Percentiles rank a stretch among this genome's conserved stretches.
Evolutionary conservation across 2,329 filamentous ascomycete genomes (phyloP).

Genomic region (Pleurostoma richardsiae): DNA sequence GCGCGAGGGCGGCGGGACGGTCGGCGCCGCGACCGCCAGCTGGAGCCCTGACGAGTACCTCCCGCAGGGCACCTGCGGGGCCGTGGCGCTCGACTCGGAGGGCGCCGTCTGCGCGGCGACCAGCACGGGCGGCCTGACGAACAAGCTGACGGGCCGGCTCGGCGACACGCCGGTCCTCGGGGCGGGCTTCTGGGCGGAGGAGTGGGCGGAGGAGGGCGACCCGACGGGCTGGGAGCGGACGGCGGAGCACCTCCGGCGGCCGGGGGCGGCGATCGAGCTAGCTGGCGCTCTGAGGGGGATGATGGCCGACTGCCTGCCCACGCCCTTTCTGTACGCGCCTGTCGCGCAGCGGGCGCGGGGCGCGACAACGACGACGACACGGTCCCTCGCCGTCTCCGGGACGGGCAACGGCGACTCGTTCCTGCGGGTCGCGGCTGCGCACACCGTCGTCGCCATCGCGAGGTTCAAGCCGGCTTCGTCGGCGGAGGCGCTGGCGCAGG

Average conservation of each 20-base stretch:
- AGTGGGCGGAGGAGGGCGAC: slow-evolving; percentile 57
- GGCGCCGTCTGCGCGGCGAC: slow-evolving; percentile 68
- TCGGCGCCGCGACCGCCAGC: slow-evolving; percentile 26
- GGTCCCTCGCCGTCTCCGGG: slow-evolving; percentile 59
- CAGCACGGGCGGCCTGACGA: slow-evolving; percentile 75
- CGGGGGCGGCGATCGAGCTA: slow-evolving; percentile 29
- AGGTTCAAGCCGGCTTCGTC: slow-evolving; percentile 54
- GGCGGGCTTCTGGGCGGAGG: slow-evolving; percentile 86
- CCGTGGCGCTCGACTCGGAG: slow-evolving; percentile 72
- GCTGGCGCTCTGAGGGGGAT: slow-evolving; percentile 38
- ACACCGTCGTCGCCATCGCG: slow-evolving; percentile 69
- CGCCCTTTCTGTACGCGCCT: slow-evolving; percentile 34
- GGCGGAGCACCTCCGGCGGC: neutral
- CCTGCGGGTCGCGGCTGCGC: slow-evolving; percentile 63
- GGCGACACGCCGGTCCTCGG: slow-evolving; percentile 83
- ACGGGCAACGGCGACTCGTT: slow-evolving; percentile 91
- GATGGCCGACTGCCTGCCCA: slow-evolving; percentile 57
- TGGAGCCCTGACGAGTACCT: slow-evolving; percentile 64
- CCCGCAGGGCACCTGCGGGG: slow-evolving; percentile 80
- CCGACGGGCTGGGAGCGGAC: slow-evolving; percentile 15
- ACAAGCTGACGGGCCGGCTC: slow-evolving; percentile 79
- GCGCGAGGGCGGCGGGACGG: slow-evolving; percentile 20
- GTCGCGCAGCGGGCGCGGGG: slow-evolving; percentile 1
- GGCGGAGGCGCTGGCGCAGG: slow-evolving; percentile 52
- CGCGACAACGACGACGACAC: slow-evolving; percentile 31